These are phyloP conservation scores for Dactylonectria estremocensis DNA, from an alignment of 2,329 filamentous ascomycete species.

Conservation along the genomic window DNA sequence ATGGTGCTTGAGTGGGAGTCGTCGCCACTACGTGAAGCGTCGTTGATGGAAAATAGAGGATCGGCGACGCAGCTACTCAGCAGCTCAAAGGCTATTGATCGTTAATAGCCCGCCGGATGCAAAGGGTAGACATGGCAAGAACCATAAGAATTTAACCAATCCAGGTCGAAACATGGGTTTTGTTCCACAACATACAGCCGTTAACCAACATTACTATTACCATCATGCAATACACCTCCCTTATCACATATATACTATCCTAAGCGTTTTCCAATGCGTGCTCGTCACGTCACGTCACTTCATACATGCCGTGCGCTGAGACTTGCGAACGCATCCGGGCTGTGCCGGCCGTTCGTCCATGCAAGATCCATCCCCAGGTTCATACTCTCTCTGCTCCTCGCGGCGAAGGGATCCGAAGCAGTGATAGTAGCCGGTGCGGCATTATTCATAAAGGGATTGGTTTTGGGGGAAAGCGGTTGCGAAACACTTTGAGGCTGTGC, in stretches of 20 bases:
- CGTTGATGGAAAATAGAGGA: no score
- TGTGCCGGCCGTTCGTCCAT: slow-evolving; percentile 80
- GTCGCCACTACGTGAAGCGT: no score
- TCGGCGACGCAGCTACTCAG: no score
- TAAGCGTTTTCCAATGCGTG: slow-evolving; percentile 33
- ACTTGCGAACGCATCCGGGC: slow-evolving; percentile 85
- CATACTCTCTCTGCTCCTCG: slow-evolving; percentile 78
- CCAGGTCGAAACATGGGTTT: background rate
- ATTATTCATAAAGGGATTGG: slow-evolving; percentile 71
- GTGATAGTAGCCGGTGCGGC: slow-evolving; percentile 45
- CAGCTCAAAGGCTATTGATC: no score
- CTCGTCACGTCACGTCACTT: slow-evolving; percentile 47
- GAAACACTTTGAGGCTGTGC: slow-evolving; percentile 50
- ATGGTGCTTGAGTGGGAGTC: no score
- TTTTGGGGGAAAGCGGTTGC: slow-evolving; percentile 59
- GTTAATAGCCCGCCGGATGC: no score
- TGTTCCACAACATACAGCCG: slow-evolving; percentile 30
- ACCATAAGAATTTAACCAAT: background rate
- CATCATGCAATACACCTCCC: slow-evolving; percentile 47
- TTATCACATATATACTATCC: slow-evolving; percentile 43
- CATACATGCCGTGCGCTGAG: slow-evolving; percentile 74
- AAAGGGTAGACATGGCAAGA: no score
- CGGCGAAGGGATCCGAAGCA: slow-evolving; percentile 61
- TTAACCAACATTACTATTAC: slow-evolving; percentile 47
- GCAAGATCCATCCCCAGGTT: slow-evolving; percentile 75